Evolutionary conservation across 2,329 filamentous ascomycete species (phyloP).

Genomic region (Lachnellula subtilissima): DNA sequence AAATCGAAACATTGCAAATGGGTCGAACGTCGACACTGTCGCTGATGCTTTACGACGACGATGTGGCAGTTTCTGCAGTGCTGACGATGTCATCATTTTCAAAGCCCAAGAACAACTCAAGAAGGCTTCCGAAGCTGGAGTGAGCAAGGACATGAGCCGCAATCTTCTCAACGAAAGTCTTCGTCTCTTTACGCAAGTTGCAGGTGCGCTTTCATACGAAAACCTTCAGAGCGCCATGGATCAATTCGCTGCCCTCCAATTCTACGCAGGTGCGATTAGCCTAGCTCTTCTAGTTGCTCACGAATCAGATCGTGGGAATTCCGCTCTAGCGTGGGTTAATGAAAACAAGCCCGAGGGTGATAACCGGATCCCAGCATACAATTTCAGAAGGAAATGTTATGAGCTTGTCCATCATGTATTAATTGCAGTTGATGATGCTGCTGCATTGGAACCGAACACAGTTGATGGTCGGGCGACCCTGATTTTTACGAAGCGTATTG

Average conservation of each 20-base stretch:
- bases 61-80: conserved; percentile 95
- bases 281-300: conserved; percentile 78
- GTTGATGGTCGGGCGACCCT: conserved; percentile 75
- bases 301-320: conserved; percentile 81
- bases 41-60: conserved; percentile 87
- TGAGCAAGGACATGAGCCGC: conserved; percentile 70
- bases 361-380: conserved; percentile 61
- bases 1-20: conserved; percentile 93
- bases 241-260: conserved; percentile 76
- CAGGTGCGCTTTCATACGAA: conserved; percentile 71
- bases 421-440: conserved; percentile 67
- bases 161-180: conserved; percentile 84
- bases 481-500: conserved; percentile 71
- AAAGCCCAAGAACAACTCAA: conserved; percentile 95
- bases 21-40: conserved; percentile 95
- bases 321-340: conserved; percentile 79
- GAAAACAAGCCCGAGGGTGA: conserved; percentile 73
- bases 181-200: conserved; percentile 82
- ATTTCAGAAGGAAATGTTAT: conserved; percentile 74
- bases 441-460: conserved; percentile 62
- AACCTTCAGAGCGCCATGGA: conserved; percentile 74
- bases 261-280: conserved; percentile 90
- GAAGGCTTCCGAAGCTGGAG: conserved; percentile 72
- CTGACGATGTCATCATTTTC: conserved; percentile 96
- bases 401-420: conserved; percentile 82